These are phyloP conservation scores for Clarireedia homoeocarpa DNA, from an alignment of 2,329 filamentous ascomycete species.

Conservation along the genomic window DNA sequence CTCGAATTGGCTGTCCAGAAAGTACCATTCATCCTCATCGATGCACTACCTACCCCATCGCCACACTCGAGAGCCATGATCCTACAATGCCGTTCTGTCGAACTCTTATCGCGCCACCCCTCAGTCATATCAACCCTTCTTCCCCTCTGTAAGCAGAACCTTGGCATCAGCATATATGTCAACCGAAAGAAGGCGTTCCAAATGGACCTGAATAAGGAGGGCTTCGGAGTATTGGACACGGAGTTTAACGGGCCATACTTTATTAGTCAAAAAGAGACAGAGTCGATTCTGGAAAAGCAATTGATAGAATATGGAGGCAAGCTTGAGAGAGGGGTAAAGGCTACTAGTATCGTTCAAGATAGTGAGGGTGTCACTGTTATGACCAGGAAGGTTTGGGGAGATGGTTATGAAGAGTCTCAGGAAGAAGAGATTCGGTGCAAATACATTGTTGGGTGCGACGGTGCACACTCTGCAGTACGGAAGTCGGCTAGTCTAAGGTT, in stretches of 20 bases:
- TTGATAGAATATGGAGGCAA: constrained; percentile 22
- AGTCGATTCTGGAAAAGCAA: constrained; percentile 27
- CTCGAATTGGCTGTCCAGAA: constrained; percentile 31
- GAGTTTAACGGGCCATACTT: constrained; percentile 28
- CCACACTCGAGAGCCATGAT: constrained; percentile 36
- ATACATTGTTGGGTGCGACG: constrained; percentile 46
- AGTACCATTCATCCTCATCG: constrained; percentile 34
- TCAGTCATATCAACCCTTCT: constrained; percentile 32
- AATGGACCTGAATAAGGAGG: constrained; percentile 26
- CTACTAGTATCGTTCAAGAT: constrained; percentile 28
- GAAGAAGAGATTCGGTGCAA: constrained; percentile 27
- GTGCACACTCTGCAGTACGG: constrained; percentile 42
- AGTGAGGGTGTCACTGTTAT: constrained; percentile 24
- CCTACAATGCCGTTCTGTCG: constrained; percentile 42
- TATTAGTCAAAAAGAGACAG: constrained; percentile 32
- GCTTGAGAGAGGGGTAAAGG: constrained; percentile 28
- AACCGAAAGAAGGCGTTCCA: constrained; percentile 28
- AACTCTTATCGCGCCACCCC: constrained; percentile 41
- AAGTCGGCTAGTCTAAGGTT: constrained; percentile 33
- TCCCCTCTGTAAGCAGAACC: constrained; percentile 31
- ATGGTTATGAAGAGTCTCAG: constrained; percentile 18
- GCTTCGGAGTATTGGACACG: constrained; percentile 23
- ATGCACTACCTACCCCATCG: constrained; percentile 28
- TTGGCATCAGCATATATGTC: constrained; percentile 33
- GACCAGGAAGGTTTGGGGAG: constrained; percentile 14